Percentiles rank a stretch among this genome's conserved stretches.
Conservation (phyloP, 2,329 filamentous ascomycete genomes). For the Mollisia scopiformis region DNA sequence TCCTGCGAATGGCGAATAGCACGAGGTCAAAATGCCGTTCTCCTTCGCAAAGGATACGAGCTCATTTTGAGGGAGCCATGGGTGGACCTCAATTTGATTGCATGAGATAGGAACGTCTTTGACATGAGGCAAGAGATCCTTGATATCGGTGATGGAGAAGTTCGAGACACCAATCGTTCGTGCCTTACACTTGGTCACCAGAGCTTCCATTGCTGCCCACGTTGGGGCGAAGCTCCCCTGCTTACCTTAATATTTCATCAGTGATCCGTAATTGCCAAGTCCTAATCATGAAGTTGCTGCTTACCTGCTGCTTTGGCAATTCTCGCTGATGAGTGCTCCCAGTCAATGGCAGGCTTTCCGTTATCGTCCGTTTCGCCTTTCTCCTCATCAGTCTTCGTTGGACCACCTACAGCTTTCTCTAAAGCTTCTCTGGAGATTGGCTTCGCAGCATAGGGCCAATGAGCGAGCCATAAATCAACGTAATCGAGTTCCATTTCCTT, state of each 20-base stretch:
- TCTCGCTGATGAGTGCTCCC: constrained; percentile 11
- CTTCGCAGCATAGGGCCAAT: constrained; percentile 41
- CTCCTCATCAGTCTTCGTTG: background rate
- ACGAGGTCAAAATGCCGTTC: constrained; percentile 56
- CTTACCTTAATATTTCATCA: constrained; percentile 52
- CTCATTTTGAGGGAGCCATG: constrained; percentile 29
- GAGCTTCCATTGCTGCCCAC: constrained; percentile 38
- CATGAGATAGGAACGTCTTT: constrained; percentile 47
- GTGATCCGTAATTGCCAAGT: constrained; percentile 5
- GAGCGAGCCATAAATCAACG: constrained; percentile 77
- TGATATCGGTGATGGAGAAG: constrained; percentile 47
- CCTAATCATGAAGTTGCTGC: background rate
- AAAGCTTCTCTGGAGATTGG: constrained; percentile 12
- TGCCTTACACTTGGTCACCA: constrained; percentile 32
- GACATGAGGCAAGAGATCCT: constrained; percentile 50
- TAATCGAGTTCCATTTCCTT: constrained; percentile 72
- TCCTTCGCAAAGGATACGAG: constrained; percentile 30
- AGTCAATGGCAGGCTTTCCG: constrained; percentile 15
- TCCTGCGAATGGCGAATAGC: constrained; percentile 66
- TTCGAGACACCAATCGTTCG: constrained; percentile 35
- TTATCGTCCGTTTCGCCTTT: background rate
- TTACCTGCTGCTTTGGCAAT: constrained; percentile 14
- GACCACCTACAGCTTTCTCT: constrained; percentile 7
- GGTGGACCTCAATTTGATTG: constrained; percentile 38
- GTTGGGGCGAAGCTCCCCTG: constrained; percentile 55